Conservation (phyloP, 2,329 filamentous ascomycete species). For the Apiospora aurea region DNA sequence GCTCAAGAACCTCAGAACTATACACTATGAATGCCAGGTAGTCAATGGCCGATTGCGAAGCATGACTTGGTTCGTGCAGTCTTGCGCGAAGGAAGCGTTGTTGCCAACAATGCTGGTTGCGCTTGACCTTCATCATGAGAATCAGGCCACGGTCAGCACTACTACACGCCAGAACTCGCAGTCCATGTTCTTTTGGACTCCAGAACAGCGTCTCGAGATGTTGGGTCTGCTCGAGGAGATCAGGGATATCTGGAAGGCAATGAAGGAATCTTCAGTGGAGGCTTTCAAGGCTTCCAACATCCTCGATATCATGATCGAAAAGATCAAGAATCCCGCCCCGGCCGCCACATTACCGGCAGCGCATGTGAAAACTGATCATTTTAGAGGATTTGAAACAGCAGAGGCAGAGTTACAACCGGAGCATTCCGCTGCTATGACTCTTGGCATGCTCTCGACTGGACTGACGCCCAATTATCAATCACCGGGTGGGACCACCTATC, state of each 20-base stretch:
- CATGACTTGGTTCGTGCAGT: slow-evolving; percentile 80
- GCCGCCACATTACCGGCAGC: slow-evolving; percentile 30
- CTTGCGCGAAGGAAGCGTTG: slow-evolving; percentile 83
- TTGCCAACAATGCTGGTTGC: slow-evolving; percentile 85
- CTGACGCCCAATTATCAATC: slow-evolving; percentile 46
- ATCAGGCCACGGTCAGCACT: slow-evolving; percentile 53
- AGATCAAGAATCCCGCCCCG: slow-evolving; percentile 64
- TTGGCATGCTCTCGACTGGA: slow-evolving; percentile 52
- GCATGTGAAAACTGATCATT: slow-evolving; percentile 31
- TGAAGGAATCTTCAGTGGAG: slow-evolving; percentile 82
- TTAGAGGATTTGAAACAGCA: slow-evolving; percentile 12
- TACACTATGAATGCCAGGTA: slow-evolving; percentile 74
- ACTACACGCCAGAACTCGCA: slow-evolving; percentile 49
- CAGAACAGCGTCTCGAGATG: slow-evolving; percentile 75
- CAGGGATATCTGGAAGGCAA: slow-evolving; percentile 79
- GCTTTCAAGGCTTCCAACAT: slow-evolving; percentile 85
- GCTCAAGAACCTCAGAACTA: slow-evolving; percentile 76
- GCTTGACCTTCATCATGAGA: slow-evolving; percentile 80
- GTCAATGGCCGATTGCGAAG: slow-evolving; percentile 74
- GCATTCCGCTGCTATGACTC: slow-evolving; percentile 50
- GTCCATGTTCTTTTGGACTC: slow-evolving; percentile 62
- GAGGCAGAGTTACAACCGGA: slow-evolving; percentile 43
- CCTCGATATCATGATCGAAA: slow-evolving; percentile 84
- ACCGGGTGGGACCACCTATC: slow-evolving; percentile 47
- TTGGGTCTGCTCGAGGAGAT: slow-evolving; percentile 75